Evolutionary conservation across 2,329 filamentous ascomycete species (phyloP), one percentile per base, ranked within the genome.

Genomic region (Botrytis byssoidea): DNA sequence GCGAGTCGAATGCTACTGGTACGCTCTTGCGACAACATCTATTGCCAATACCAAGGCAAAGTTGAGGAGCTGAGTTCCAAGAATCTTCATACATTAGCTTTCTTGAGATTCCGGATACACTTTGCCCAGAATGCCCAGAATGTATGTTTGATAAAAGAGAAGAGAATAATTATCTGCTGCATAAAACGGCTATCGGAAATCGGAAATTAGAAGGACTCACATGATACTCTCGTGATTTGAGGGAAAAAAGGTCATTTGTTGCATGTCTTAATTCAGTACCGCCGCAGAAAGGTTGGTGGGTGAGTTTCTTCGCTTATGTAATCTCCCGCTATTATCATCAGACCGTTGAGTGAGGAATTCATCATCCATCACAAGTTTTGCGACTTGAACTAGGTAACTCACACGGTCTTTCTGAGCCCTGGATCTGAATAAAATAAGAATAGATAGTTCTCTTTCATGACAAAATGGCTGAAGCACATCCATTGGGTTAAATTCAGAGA

Each of bases 11-110:
- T 25, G 29, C 1, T 35, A 35, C 35, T 35, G 4, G 8, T 9
- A 55, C 32, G 7, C 22, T 67, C 3, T 37, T 46, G 46, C 22
- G 22, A 37, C 9, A 3, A 25, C 4, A 48, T 35, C 32, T 48
- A 48, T 66, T 66, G 64, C 14, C 64, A 67, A 51, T 67, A 51
- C 44, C 64, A 67, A 67, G 64, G 44, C 32, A n/a, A 37, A n/a
- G 1, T 12, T 51, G 64, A 40, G 64, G 44, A 10, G 64, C 64
- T 67, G 64, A 55, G 25, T 29, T 10, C 1, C 12, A 22, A n/a
- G 18, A 18, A 37, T 12, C 64, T 37, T 66, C 7, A 20, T 8
- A 18, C 1, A 51, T 55, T 66, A 44, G 64, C 44, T 51, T 35
- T 51, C 29, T 37, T 22, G 10, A 32, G 5, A 35, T 25, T 37